Percentiles rank a stretch among this genome's conserved stretches.
Evolutionary conservation across 2,329 filamentous ascomycete species (phyloP).

Genomic region (Aureobasidium sp.): DNA sequence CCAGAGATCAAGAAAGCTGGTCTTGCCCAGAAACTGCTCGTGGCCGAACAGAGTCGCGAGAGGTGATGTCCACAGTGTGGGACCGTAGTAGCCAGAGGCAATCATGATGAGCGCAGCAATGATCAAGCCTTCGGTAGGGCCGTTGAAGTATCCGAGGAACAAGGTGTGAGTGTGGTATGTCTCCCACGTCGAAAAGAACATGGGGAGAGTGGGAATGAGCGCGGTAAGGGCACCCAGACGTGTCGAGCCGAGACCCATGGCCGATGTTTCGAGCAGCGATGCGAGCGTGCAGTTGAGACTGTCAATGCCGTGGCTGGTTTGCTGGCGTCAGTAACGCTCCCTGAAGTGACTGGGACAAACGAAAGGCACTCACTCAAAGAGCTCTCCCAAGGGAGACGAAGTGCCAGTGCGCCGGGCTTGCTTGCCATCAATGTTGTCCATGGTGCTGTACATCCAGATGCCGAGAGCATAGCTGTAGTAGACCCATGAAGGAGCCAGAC

Average conservation of each 20-base stretch:
- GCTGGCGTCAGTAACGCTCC: not conserved
- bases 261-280: conserved; percentile 81
- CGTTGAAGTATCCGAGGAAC: conserved; percentile 94
- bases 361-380: conserved; percentile 65
- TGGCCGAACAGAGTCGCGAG: conserved; percentile 63
- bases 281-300: conserved; percentile 94
- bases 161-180: conserved; percentile 98
- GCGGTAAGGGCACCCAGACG: conserved; percentile 85
- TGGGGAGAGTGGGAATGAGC: conserved; percentile 82
- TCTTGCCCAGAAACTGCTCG: conserved; percentile 57
- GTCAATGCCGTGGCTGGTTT: conserved; percentile 77
- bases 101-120: conserved; percentile 83
- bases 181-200: conserved; percentile 99
- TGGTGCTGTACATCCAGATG: conserved; percentile 96
- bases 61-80: conserved; percentile 74
- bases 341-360: conserved; percentile 21
- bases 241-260: conserved; percentile 83
- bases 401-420: conserved; percentile 92
- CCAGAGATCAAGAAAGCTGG: conserved; percentile 84
- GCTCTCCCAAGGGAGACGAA: conserved; percentile 86
- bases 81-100: conserved; percentile 78
- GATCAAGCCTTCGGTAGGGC: conserved; percentile 89
- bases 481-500: conserved; percentile 81
- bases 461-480: conserved; percentile 95
- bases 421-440: conserved; percentile 99